A percentile compares a stretch with the other conserved stretches of the same genome.
Evolutionary conservation across 2,329 filamentous ascomycete genomes (phyloP).

Genomic region (Monascus ruber): DNA sequence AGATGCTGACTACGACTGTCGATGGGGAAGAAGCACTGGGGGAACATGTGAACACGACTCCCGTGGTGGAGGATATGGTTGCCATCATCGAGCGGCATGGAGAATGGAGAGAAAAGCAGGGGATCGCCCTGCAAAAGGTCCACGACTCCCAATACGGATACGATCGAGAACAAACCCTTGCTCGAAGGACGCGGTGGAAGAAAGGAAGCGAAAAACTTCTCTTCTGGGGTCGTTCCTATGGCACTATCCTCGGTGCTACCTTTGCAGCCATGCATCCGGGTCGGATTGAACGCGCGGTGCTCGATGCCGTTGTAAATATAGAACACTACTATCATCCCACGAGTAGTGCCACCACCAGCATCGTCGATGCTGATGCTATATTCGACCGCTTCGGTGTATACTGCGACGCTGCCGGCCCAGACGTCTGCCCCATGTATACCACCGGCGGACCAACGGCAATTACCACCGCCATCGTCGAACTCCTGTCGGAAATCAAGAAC

Average conservation of each 20-base stretch:
- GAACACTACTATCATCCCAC: slow-evolving; percentile 21
- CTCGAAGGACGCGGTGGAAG: slow-evolving; percentile 17
- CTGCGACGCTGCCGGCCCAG: slow-evolving; percentile 17
- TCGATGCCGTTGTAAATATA: slow-evolving; percentile 28
- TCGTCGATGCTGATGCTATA: slow-evolving; percentile 24
- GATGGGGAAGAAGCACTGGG: slow-evolving; percentile 15
- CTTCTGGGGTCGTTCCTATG: slow-evolving; percentile 37
- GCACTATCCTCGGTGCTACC: slow-evolving; percentile 35
- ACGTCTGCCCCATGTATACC: slow-evolving; percentile 19
- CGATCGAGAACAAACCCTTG: slow-evolving; percentile 11
- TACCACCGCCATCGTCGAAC: slow-evolving; percentile 10
- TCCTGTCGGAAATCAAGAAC: slow-evolving; percentile 16
- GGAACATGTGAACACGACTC: slow-evolving; percentile 22
- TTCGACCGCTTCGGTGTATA: slow-evolving; percentile 23
- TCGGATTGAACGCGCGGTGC: slow-evolving; percentile 17
- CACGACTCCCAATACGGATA: slow-evolving; percentile 8
- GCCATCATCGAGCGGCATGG: slow-evolving; percentile 29
- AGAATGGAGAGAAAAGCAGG: slow-evolving; percentile 27
- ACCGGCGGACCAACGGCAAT: slow-evolving; percentile 17
- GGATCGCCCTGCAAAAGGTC: slow-evolving; percentile 8
- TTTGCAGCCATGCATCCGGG: slow-evolving; percentile 37
- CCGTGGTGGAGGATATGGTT: slow-evolving; percentile 25
- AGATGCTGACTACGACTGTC: slow-evolving; percentile 8
- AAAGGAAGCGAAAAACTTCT: slow-evolving; percentile 20
- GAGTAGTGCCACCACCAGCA: slow-evolving; percentile 9